Base-by-base conservation (phyloP, 148 eudicot species). In the Suaeda aralocaspica region DNA sequence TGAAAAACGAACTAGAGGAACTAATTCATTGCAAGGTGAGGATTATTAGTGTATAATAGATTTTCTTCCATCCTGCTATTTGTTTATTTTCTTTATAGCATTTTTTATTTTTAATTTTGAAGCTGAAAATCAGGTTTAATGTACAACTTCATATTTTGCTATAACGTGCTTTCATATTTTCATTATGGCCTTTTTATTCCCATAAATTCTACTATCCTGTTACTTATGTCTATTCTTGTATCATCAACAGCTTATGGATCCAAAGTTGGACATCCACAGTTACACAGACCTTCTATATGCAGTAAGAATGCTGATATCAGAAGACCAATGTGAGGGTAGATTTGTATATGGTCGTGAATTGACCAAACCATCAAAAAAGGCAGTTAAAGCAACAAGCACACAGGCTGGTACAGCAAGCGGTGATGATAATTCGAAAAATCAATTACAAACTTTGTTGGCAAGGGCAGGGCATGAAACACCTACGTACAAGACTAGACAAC, bases 381-480 rank as follows among this genome's bases (percentile, higher is more conserved):
- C 77, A 28, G 36, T 68, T 19, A 90, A 88, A 50, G 74, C 67
- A 52, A 48, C 29, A 52, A 70, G 67, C 39, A 36, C 44, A 24
- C 66, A 24, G 57, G 73, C 5, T 66, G 50, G 69, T 69, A 69
- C 68, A 30, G 75, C 48, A 14, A 70, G 30, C 63, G 82, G 86
- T 41, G 84, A 66, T 56, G 90, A 89, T 51, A 94, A 94, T 81
- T 65, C 98, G 46, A 94, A 91, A 83, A 74, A 62, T 67, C 89
- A 87, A 57, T 86, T 94, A 69, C 98, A 94, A 72, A 91, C 96
- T 25, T 68, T 89, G 75, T 91, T 94, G 67, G 77, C 80, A 42
- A 79, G 91, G 80, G 97, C 96, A 52, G 97, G 97, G 48, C 96
- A 89, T 59, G 87, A 79, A 58, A 33, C 84, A n/a, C 89, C 98